Evolutionary conservation across 2,329 filamentous ascomycete genomes (phyloP).

Genomic region (Penicillium sp.): DNA sequence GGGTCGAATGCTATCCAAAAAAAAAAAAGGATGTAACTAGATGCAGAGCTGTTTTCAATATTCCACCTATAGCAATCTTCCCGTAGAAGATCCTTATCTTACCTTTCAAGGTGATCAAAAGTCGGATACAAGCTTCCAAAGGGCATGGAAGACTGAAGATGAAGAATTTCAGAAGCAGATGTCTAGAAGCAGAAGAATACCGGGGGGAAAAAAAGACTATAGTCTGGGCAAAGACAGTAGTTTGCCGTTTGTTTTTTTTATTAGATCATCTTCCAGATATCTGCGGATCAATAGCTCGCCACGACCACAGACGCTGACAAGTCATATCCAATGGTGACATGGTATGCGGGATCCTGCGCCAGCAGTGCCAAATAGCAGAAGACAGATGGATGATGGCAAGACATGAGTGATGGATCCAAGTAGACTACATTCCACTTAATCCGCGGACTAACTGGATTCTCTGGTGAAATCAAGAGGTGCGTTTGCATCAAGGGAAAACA

Average conservation of each 20-base stretch:
- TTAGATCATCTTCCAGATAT: background rate
- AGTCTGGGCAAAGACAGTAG: slow-evolving; percentile 4
- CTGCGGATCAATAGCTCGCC: background rate
- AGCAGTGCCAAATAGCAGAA: background rate
- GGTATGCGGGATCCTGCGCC: background rate
- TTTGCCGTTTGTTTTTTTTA: background rate
- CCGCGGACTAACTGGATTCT: background rate
- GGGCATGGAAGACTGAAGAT: no score
- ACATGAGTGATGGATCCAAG: slow-evolving; percentile 14
- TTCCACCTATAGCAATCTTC: no score
- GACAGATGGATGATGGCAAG: background rate
- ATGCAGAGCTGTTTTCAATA: no score
- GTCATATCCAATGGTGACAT: background rate
- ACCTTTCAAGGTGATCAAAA: no score
- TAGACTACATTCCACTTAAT: slow-evolving; percentile 25
- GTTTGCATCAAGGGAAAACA: background rate
- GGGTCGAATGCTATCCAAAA: no score
- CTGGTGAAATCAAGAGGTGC: background rate
- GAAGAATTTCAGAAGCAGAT: no score
- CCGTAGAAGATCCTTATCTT: no score
- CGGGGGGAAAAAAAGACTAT: background rate
- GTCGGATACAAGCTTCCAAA: no score
- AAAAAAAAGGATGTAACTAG: no score
- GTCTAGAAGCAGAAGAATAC: background rate
- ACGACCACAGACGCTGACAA: background rate